A percentile compares a stretch with the other conserved stretches of the same genome.
Conservation (phyloP, 345 rosid species). For the Eucalyptus marginata region DNA sequence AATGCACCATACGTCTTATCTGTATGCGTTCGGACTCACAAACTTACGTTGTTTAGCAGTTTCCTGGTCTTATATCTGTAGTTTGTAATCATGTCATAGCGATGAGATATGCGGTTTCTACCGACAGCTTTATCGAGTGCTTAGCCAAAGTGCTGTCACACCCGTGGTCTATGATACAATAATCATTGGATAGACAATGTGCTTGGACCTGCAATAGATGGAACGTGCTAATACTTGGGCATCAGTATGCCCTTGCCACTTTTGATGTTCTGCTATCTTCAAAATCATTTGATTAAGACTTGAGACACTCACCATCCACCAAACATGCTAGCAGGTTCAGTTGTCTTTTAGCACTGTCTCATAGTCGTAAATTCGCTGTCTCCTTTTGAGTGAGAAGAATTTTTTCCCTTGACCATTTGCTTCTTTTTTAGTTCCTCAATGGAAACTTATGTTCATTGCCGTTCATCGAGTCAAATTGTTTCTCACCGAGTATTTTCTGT, state of each 20-base stretch:
- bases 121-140: background rate
- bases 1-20: slow-evolving; percentile 37
- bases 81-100: background rate
- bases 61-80: background rate
- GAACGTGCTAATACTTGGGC: background rate
- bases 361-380: background rate
- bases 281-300: background rate
- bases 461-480: too few relatives aligned
- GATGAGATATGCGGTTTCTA: background rate
- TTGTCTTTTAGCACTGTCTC: background rate
- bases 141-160: background rate
- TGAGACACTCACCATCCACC: background rate
- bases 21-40: slow-evolving; percentile 7
- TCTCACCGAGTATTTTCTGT: background rate
- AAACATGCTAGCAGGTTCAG: background rate
- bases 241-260: background rate
- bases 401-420: background rate
- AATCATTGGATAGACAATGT: background rate
- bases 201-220: background rate
- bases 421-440: background rate
- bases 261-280: background rate
- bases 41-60: background rate
- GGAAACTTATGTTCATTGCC: background rate
- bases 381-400: background rate
- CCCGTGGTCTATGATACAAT: background rate